Base-by-base conservation (phyloP, 1,139 yeast genomes). In the Nadsonia commutata region DNA sequence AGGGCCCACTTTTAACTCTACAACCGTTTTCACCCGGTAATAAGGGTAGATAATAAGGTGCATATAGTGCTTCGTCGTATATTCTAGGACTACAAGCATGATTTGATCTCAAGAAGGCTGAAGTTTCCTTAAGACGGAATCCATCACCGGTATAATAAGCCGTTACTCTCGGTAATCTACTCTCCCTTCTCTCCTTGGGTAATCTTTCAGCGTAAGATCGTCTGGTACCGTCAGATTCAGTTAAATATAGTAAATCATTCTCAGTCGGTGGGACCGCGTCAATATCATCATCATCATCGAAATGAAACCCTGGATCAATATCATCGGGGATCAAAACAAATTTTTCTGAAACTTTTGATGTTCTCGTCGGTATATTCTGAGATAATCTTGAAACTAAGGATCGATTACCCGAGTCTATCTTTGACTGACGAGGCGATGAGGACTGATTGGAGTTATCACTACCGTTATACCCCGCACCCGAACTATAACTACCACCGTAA, bases 141-240 rank as follows among this genome's bases (percentile, higher is more conserved):
- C 82, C 85, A 46, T 85, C 95, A 20, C 95, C 78, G 7, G 86
- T 78, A 52, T 85, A 75, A 59, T 88, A 88, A 0, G 96, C 96
- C 0, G 97, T 86, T 51, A 86, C 85, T 47, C 97, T 64, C 31
- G 94, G 78, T 51, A 80, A 74, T 50, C 77, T 82, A 36, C 72
- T 76, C 2, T 78, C 82, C 48, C 88, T 63, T 36, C 71, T 69
- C 42, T 78, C 86, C 51, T 78, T 78, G 6, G 82, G 73, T 71
- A 78, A 67, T 43, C 74, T 62, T 53, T 82, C 94, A 1, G 88
- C 88, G 41, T 80, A 64, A 1, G 86, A 74, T 38, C 82, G 56
- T 41, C 46, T 67, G 57, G 58, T 66, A 63, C 45, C 39, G 54
- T 49, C 40, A 52, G 50, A 21, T 21, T 21, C 23, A 21, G 23